Evolutionary conservation across 2,329 filamentous ascomycete genomes (phyloP), one percentile per base, ranked within the genome.

Genomic region (Alternaria sp.): DNA sequence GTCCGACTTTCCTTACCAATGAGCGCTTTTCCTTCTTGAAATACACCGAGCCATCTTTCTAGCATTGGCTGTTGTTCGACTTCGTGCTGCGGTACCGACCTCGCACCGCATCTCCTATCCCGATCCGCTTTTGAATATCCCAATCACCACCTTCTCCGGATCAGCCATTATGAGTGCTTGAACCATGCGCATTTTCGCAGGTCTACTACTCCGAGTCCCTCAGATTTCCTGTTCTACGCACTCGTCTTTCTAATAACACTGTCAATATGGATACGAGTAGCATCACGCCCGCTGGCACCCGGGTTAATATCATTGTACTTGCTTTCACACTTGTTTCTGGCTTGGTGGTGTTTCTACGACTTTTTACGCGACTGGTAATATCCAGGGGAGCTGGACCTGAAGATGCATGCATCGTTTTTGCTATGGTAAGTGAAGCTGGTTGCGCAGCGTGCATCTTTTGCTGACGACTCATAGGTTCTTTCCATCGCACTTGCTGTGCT

Each of bases 271-370:
- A 63, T 43, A 18, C 41, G 28, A 41, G 63, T 63, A 63, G 61
- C 43, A 65, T 71, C 63, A 72, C 73, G 49, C 69, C 74, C 61
- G 74, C 72, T 70, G 74, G 75, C 21, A 68, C 70, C 45, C 73
- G 70, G 69, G 75, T 74, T 56, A 76, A 74, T 61, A 73, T 71
- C 9, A 70, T 78, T 43, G 71, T 72, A 26, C 66, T 78, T 46
- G 66, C 72, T 5, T 78, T 79, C 46, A 78, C 76, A 7, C 69
- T 78, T 28, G 54, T 77, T 67, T 68, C 76, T 56, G 74, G 72
- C 26, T 55, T 71, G 9, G 45, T 75, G 21, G 74, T 78, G 6
- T 75, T 75, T 60, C 55, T 78, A 9, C 73, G 77, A 25, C 53
- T 79, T 11, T 76, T 78, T 51, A 78, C 75, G 11, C 65, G 75